Evolutionary conservation across 306 rosid genomes (phyloP), one percentile per base, ranked within the genome.

Genomic region (Vigna reflexopilosa): DNA sequence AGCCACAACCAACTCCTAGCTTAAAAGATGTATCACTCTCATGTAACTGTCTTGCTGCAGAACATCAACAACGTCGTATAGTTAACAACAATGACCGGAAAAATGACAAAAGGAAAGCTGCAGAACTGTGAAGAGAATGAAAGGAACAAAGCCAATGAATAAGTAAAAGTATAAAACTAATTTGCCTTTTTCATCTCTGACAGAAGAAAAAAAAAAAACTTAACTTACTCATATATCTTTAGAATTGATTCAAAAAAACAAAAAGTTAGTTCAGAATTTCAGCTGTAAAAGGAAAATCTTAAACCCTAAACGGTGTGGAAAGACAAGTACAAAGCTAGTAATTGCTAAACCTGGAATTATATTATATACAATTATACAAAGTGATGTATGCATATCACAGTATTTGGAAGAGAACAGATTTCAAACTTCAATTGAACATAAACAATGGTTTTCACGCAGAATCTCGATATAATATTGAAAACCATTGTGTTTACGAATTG

Each of bases 1-100:
- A 81, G 73, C 98, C 92, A 51, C 89, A 91, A 38, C 92, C 92
- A 80, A 93, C 88, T 67, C 98, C 97, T 83, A 93, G 74, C 85
- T 91, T 95, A 83, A 95, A 91, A 50, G 90, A 88, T 9, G 83
- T 49, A 76, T 85, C 89, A 65, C 71, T 79, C 76, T 87, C 80
- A 55, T 62, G 34, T 20, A 78, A 56, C 16, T 42, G 78, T 16
- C 91, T 97, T 91, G 89, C 98, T 95, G 90, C 59, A 80, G 4
- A 58, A 61, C 44, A 38, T 38, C 58, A 54, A 15, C 47, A 50
- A 26, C 70, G 62, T 13, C 32, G 36, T 51, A 34, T 24, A 64
- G 26, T 67, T 56, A 80, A 71, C 42, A 1, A 4, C 44, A 22
- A 14, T 48, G 13, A 34, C 44, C 9, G 14, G 24, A 36, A 7